These are phyloP conservation scores for Kodamaea kakaduensis DNA, from an alignment of 805 yeast species.

Conservation along the genomic window DNA sequence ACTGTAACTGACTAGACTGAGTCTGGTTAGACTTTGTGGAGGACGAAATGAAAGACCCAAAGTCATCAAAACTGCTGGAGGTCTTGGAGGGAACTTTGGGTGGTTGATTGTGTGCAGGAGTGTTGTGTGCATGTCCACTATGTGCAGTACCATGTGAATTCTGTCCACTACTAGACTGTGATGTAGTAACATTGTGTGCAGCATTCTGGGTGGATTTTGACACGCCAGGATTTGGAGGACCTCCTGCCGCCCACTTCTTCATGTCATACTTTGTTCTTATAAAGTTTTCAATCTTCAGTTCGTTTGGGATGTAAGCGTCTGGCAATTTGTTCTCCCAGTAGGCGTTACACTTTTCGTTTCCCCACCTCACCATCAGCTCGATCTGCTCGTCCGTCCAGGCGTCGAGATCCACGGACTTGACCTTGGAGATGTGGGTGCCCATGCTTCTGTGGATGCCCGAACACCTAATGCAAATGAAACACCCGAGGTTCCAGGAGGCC, in stretches of 20 bases:
- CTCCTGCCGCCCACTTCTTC: slow-evolving; percentile 70
- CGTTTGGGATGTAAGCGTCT: slow-evolving; percentile 69
- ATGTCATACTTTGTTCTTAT: slow-evolving; percentile 88
- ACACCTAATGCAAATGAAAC: slow-evolving; percentile 89
- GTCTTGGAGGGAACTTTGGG: no score
- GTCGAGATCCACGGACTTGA: slow-evolving; percentile 90
- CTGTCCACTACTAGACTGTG: no score
- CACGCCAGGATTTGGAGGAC: slow-evolving; percentile 6
- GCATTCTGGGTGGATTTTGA: no score
- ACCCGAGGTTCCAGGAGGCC: slow-evolving; percentile 96
- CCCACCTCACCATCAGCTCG: slow-evolving; percentile 78
- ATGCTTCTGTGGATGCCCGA: slow-evolving; percentile 93
- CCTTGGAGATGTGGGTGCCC: slow-evolving; percentile 94
- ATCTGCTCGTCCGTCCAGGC: slow-evolving; percentile 96
- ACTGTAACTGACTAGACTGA: slow-evolving; percentile 5
- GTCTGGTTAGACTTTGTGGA: no score
- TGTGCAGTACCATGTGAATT: no score
- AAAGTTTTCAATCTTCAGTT: slow-evolving; percentile 79
- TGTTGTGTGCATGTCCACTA: no score
- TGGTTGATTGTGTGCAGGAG: no score
- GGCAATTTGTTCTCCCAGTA: slow-evolving; percentile 86
- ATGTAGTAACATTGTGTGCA: no score
- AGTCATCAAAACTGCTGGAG: no score
- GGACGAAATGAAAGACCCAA: no score
- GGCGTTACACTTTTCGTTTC: slow-evolving; percentile 71